Evolutionary conservation across 176 grass and related monocot genomes (phyloP).

Genomic region (Olyra latifolia): DNA sequence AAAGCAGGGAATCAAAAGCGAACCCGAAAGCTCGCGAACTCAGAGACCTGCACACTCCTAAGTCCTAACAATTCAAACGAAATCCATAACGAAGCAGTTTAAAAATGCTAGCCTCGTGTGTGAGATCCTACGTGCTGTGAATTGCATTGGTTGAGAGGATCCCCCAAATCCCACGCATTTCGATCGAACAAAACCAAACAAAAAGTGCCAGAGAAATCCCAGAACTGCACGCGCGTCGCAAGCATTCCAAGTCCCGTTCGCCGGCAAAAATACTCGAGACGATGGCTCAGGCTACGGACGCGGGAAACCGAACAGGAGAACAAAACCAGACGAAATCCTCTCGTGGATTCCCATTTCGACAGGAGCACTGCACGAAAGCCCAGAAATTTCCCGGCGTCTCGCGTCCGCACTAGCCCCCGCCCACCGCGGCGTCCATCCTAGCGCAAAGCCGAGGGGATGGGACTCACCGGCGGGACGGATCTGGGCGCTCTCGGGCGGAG

Average conservation of each 20-base stretch:
- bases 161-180: constrained; percentile 27
- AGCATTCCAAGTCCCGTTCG: constrained; percentile 17
- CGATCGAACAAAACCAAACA: not conserved
- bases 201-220: not conserved
- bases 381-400: not conserved
- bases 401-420: not conserved
- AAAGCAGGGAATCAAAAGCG: not conserved
- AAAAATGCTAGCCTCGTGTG: not conserved
- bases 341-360: constrained; percentile 8
- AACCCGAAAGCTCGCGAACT: not conserved
- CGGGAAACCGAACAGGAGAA: not conserved
- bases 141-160: not conserved
- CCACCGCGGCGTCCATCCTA: not conserved
- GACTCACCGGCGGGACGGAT: constrained; percentile 53
- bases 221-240: not conserved
- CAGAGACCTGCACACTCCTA: not conserved
- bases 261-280: not conserved
- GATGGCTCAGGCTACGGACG: not conserved
- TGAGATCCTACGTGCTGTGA: not conserved
- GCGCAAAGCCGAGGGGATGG: not conserved
- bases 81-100: not conserved
- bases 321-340: not conserved
- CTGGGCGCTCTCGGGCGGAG: constrained; percentile 17
- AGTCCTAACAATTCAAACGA: not conserved
- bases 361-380: not conserved